phyloP scores from a whole-genome alignment of 257 asterid genomes.

The Apocynum venetum region DNA sequence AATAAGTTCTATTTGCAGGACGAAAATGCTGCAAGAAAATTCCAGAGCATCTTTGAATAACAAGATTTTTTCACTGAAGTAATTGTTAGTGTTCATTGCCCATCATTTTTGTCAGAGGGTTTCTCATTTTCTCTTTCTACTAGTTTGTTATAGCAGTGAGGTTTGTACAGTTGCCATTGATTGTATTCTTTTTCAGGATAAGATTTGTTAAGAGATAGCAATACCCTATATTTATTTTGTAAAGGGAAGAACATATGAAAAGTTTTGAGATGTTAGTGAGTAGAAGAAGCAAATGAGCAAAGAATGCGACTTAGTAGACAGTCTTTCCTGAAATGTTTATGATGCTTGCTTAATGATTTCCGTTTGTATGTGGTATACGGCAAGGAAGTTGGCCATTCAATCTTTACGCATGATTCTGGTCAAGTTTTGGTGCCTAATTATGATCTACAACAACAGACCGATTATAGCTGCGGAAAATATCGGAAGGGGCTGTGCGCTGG shows the following conservation, averaged over 20 bases:
- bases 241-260: not conserved
- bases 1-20: constrained; percentile 46
- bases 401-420: not conserved
- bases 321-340: not conserved
- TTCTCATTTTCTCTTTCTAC: not conserved
- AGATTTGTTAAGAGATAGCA: not conserved
- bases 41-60: constrained; percentile 42
- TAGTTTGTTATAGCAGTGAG: not conserved
- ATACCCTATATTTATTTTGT: not conserved
- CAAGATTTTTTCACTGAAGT: constrained; percentile 9
- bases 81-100: constrained; percentile 12
- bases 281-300: not conserved
- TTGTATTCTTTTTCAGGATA: constrained; percentile 20
- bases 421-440: no score
- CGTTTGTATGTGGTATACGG: not conserved
- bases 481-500: no score
- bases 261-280: constrained; percentile 2
- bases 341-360: not conserved
- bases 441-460: no score
- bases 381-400: not conserved
- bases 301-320: not conserved
- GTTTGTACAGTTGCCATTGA: constrained; percentile 15
- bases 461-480: no score
- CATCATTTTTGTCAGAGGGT: constrained; percentile 8
- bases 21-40: constrained; percentile 35